Evolutionary conservation across 2,329 filamentous ascomycete species (phyloP), one percentile per base, ranked within the genome.

Genomic region (Pyrenophora tritici-repentis): DNA sequence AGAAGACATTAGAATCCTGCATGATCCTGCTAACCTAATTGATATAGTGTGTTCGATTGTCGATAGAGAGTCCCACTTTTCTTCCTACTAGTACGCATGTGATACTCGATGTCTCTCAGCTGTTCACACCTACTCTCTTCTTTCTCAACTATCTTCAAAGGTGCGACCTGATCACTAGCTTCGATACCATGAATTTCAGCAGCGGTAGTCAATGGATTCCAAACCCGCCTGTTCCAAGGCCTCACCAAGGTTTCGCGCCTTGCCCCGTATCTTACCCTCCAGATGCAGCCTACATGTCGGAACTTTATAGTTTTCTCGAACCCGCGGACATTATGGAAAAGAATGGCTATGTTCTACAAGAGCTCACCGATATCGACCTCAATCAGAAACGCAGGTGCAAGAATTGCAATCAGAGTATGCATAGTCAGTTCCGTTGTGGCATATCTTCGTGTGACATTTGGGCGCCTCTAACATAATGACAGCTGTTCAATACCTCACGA

Each of bases 321-420:
- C 8, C 39, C 3, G 3, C 24, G 20, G 33, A 34, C 4, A 35
- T 6, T 14, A 33, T 48, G 32, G 40, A 45, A 17, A 57, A 45
- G 41, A 43, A 62, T n/a, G 59, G 54, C 12, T 58, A 58, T 14
- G 22, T 44, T 9, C 35, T 42, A 1, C 29, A 48, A 20, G 51
- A 38, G 9, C 43, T 62, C 7, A 52, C 50, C 17, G 44, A 45
- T 9, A 47, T 43, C 16, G 55, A 60, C 6, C 41, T 62, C 17
- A 18, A 51, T 3, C 9, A 39, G 40, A 58, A 59, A 40, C 50
- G 50, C 14, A 49, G 50, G 26, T 62, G 59, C 29, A 39, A 17
- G 13, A 34, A 36, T 10, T 62, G 59, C 26, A 48, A 46, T 14
- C 57, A 58, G 47, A 45, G 59, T 60, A 26, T 17, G 35, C 38